Conservation (phyloP, 768 basidiomycete species). For the Epithele typhae region DNA sequence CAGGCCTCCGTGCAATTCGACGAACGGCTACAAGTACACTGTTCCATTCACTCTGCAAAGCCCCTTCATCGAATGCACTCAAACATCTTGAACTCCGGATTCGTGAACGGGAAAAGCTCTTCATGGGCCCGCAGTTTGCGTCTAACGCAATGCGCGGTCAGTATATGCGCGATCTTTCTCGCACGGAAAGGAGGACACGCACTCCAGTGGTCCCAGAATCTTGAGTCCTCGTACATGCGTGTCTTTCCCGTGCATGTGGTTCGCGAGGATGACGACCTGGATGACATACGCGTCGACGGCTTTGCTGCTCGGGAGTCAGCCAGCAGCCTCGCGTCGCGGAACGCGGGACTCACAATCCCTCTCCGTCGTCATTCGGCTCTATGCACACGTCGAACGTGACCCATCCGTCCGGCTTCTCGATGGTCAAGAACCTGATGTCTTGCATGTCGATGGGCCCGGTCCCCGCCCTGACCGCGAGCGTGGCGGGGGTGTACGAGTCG, state of each 20-base stretch:
- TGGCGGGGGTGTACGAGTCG: conserved; percentile 96
- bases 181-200: conserved; percentile 21
- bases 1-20: too few relatives aligned
- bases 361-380: conserved; percentile 74
- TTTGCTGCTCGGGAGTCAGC: conserved; percentile 44
- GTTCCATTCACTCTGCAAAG: background rate
- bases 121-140: conserved; percentile 36
- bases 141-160: background rate
- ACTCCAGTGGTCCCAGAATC: conserved; percentile 86
- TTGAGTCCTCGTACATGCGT: conserved; percentile 92
- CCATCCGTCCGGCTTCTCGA: conserved; percentile 95
- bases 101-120: conserved; percentile 70
- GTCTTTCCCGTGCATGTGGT: conserved; percentile 98
- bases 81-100: conserved; percentile 67
- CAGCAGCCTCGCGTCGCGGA: background rate
- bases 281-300: conserved; percentile 87
- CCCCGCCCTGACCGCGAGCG: conserved; percentile 86
- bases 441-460: conserved; percentile 90
- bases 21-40: background rate
- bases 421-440: conserved; percentile 79
- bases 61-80: conserved; percentile 60
- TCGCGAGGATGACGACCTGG: conserved; percentile 85
- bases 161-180: background rate
- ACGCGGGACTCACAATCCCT: conserved; percentile 58
- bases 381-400: conserved; percentile 81